Conservation (phyloP, 2,329 filamentous ascomycete genomes). For the Akanthomyces dipterigenus region DNA sequence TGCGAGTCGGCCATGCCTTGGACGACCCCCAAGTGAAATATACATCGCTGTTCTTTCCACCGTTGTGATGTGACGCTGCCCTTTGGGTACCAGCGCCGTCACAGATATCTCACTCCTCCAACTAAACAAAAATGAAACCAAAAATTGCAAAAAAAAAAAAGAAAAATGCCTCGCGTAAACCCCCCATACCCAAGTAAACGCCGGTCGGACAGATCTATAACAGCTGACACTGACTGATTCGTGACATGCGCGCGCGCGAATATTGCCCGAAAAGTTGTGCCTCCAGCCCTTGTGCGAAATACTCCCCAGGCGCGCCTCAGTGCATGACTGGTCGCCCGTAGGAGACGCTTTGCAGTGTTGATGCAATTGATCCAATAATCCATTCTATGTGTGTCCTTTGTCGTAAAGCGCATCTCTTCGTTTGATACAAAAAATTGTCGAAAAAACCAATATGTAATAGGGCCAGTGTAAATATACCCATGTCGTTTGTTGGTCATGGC, state of each 20-base stretch:
- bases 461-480: neutral
- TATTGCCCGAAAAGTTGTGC: neutral
- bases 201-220: conserved; percentile 3
- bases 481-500: neutral
- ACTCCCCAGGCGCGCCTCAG: neutral
- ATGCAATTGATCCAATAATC: neutral
- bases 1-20: neutral
- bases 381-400: conserved; percentile 4
- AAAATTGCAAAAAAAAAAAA: neutral
- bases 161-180: neutral
- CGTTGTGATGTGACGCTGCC: neutral
- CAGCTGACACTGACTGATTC: neutral
- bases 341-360: neutral
- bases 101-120: neutral
- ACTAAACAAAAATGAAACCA: neutral
- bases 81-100: conserved; percentile 11
- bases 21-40: conserved; percentile 1
- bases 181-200: conserved; percentile 4
- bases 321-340: neutral
- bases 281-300: neutral
- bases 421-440: neutral
- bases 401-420: conserved; percentile 6
- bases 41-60: neutral
- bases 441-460: neutral
- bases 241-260: neutral